These are phyloP conservation scores for Alternaria triticina DNA, from an alignment of 2,329 filamentous ascomycete genomes.

Conservation along the genomic window DNA sequence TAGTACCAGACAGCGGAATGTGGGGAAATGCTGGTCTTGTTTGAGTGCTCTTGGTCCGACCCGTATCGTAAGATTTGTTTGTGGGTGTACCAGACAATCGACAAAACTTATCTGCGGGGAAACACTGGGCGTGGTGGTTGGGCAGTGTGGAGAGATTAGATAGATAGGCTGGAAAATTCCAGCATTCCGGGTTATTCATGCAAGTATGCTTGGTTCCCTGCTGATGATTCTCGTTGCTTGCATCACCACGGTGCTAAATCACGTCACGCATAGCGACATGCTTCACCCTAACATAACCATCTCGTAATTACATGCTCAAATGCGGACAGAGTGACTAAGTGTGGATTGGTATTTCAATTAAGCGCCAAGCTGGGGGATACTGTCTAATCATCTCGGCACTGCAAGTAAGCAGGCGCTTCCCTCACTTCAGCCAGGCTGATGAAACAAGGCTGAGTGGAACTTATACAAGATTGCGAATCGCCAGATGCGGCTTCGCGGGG, in stretches of 20 bases:
- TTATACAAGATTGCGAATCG: conserved; percentile 44
- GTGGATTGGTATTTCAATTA: conserved; percentile 40
- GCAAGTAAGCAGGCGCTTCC: conserved; percentile 36
- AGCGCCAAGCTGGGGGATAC: conserved; percentile 38
- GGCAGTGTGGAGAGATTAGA: conserved; percentile 10
- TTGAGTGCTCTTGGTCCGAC: conserved; percentile 23
- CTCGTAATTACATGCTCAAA: conserved; percentile 36
- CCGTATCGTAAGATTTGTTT: conserved; percentile 2
- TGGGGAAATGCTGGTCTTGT: conserved; percentile 13
- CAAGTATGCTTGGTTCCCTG: conserved; percentile 23
- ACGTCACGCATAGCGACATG: conserved; percentile 37
- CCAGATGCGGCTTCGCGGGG: conserved; percentile 39
- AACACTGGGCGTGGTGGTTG: conserved; percentile 8
- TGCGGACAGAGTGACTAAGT: conserved; percentile 4
- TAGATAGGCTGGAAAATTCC: conserved; percentile 12
- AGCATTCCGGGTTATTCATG: conserved; percentile 23
- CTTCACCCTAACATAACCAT: conserved; percentile 27
- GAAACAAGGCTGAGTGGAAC: conserved; percentile 35
- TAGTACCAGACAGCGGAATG: conserved; percentile 10
- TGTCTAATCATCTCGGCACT: conserved; percentile 34
- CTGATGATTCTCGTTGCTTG: conserved; percentile 23
- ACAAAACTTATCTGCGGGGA: conserved; percentile 27
- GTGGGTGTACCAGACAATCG: conserved; percentile 2
- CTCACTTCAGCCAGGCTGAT: conserved; percentile 21
- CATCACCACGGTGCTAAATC: conserved; percentile 40